These are phyloP conservation scores for Pestalotiopsis sp. DNA, from an alignment of 2,329 filamentous ascomycete genomes.

Conservation along the genomic window DNA sequence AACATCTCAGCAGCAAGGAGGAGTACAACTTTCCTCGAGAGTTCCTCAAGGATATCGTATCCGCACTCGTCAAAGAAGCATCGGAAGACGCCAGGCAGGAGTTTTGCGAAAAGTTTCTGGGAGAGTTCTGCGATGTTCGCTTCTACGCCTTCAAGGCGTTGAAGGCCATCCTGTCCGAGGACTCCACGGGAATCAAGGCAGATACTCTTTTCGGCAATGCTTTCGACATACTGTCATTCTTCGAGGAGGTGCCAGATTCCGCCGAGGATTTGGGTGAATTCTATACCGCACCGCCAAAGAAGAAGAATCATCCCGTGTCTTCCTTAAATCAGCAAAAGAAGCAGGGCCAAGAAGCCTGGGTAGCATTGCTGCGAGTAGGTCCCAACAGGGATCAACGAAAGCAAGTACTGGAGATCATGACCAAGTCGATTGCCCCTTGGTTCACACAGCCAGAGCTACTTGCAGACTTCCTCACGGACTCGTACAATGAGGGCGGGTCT, in stretches of 20 bases:
- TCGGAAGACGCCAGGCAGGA: constrained; percentile 66
- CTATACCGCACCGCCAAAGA: constrained; percentile 66
- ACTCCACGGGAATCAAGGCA: constrained; percentile 22
- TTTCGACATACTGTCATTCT: constrained; percentile 64
- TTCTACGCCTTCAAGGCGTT: constrained; percentile 80
- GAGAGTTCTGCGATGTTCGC: constrained; percentile 81
- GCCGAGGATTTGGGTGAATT: constrained; percentile 70
- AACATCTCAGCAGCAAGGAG: constrained; percentile 60
- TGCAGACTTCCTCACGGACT: constrained; percentile 96
- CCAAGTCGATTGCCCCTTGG: constrained; percentile 82
- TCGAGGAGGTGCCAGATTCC: constrained; percentile 72
- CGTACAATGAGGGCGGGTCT: constrained; percentile 83
- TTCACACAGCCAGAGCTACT: constrained; percentile 86
- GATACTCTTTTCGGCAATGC: constrained; percentile 56
- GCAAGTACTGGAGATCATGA: constrained; percentile 73
- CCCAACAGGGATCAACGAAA: constrained; percentile 79
- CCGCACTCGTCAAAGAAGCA: constrained; percentile 60
- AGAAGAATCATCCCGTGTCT: constrained; percentile 67
- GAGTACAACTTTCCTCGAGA: constrained; percentile 71
- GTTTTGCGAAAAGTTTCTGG: constrained; percentile 78
- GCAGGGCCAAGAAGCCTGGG: constrained; percentile 84
- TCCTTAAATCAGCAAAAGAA: constrained; percentile 75
- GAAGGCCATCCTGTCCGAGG: constrained; percentile 46
- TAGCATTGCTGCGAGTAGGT: constrained; percentile 71
- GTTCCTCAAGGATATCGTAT: constrained; percentile 68